Evolutionary conservation across 2,329 filamentous ascomycete species (phyloP).

Genomic region (Aspergillus sojae): DNA sequence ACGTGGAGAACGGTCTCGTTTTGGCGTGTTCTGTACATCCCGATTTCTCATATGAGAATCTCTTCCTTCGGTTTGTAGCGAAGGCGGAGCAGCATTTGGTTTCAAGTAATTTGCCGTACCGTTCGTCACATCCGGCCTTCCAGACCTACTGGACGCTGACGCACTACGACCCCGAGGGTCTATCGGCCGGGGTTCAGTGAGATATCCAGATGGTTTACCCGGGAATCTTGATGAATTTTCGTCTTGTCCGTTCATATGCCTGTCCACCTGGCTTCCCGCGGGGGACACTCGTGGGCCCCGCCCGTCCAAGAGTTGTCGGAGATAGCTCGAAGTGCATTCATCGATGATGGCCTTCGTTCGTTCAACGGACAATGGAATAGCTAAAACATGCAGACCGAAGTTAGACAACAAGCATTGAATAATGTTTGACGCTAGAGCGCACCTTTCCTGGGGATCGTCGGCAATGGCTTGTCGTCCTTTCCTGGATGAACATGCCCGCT

Average conservation of each 20-base stretch:
- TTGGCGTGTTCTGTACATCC: constrained; percentile 30
- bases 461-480: constrained; percentile 22
- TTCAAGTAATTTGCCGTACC: constrained; percentile 22
- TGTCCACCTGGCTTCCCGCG: constrained; percentile 18
- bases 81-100: constrained; percentile 14
- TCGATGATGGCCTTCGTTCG: constrained; percentile 62
- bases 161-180: constrained; percentile 30
- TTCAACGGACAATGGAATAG: constrained; percentile 59
- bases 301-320: constrained; percentile 44
- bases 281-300: constrained; percentile 24
- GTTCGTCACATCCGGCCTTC: constrained; percentile 17
- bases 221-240: constrained; percentile 14
- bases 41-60: constrained; percentile 26
- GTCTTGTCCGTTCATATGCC: constrained; percentile 15
- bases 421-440: constrained; percentile 6
- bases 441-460: constrained; percentile 28
- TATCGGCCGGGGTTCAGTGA: constrained; percentile 21
- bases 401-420: neutral
- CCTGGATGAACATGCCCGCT: constrained; percentile 20
- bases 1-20: constrained; percentile 22
- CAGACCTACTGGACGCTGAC: constrained; percentile 28
- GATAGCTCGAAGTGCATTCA: constrained; percentile 55
- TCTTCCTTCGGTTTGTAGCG: constrained; percentile 22
- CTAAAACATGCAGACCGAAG: constrained; percentile 28
- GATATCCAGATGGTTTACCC: constrained; percentile 16